Evolutionary conservation across 768 basidiomycete species (phyloP).

Genomic region (Leucocoprinus sp.): DNA sequence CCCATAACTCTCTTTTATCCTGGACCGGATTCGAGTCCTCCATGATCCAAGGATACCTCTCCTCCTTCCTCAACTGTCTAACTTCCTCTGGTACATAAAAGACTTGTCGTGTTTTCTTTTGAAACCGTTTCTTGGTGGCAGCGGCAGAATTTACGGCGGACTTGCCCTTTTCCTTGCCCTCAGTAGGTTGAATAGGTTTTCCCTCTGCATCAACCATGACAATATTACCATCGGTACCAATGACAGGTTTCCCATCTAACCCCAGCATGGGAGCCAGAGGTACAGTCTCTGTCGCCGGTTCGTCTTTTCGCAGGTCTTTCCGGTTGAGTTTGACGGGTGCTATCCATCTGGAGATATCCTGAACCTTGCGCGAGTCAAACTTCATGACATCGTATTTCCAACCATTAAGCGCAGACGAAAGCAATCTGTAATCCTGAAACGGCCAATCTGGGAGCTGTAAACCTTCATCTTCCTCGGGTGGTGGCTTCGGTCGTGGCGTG

Average conservation of each 20-base stretch:
- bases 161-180: conserved; percentile 37
- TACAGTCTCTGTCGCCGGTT: conserved; percentile 22
- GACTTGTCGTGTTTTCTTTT: conserved; percentile 80
- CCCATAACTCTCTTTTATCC: conserved; percentile 62
- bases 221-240: conserved; percentile 65
- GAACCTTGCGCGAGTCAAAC: conserved; percentile 66
- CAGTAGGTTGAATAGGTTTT: conserved; percentile 45
- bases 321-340: conserved; percentile 81
- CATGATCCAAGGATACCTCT: conserved; percentile 88
- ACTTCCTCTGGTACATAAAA: conserved; percentile 74
- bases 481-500: conserved; percentile 31
- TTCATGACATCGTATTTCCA: conserved; percentile 95
- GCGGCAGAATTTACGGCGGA: conserved; percentile 23
- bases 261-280: conserved; percentile 70
- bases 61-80: conserved; percentile 74
- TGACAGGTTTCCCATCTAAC: conserved; percentile 75
- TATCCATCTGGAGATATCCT: conserved; percentile 64
- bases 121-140: conserved; percentile 56
- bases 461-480: conserved; percentile 28
- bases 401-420: conserved; percentile 72
- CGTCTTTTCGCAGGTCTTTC: conserved; percentile 64
- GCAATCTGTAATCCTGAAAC: conserved; percentile 69
- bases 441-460: conserved; percentile 57
- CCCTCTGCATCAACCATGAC: conserved; percentile 82
- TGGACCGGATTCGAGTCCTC: conserved; percentile 58